Evolutionary conservation across 495 filamentous ascomycete species (phyloP).

Genomic region (Glutinoglossum americanum): DNA sequence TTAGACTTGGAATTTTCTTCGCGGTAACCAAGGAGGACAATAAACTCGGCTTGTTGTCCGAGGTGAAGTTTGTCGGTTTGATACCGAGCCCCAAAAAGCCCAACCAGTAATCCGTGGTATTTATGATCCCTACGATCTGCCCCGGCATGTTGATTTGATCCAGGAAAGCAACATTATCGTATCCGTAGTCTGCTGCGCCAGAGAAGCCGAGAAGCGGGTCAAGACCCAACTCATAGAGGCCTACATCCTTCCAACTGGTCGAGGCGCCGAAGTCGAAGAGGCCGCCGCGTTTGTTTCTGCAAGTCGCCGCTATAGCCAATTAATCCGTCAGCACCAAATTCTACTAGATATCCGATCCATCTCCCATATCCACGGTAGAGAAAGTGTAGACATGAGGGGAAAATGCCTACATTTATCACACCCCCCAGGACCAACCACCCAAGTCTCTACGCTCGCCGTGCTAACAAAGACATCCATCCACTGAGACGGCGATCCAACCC

Average conservation of each 20-base stretch:
- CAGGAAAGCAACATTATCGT: constrained; percentile 14
- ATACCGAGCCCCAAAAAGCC: constrained; percentile 14
- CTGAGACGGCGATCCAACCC: constrained; percentile 18
- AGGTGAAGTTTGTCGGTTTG: constrained; percentile 15
- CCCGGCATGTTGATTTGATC: constrained; percentile 7
- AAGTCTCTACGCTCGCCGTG: constrained; percentile 13
- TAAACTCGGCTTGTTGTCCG: constrained; percentile 5
- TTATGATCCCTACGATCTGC: constrained; percentile 13
- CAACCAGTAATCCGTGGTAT: constrained; percentile 16
- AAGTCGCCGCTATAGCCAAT: constrained; percentile 8
- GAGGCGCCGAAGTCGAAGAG: constrained; percentile 12
- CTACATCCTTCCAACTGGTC: constrained; percentile 12
- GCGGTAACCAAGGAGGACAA: not conserved
- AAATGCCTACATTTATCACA: constrained; percentile 8
- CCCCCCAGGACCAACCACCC: constrained; percentile 18
- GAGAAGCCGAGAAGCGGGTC: constrained; percentile 10
- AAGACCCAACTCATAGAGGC: constrained; percentile 11
- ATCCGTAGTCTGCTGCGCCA: constrained; percentile 15
- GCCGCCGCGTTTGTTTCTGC: constrained; percentile 12
- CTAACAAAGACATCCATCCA: constrained; percentile 14
- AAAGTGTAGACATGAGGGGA: not conserved
- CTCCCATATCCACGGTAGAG: not conserved
- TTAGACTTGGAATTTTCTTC: not conserved
- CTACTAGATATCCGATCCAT: not conserved
- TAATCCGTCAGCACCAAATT: not conserved